These are phyloP conservation scores for Seminavis robusta DNA, from an alignment of 108 stramenopile species.

Conservation along the genomic window DNA sequence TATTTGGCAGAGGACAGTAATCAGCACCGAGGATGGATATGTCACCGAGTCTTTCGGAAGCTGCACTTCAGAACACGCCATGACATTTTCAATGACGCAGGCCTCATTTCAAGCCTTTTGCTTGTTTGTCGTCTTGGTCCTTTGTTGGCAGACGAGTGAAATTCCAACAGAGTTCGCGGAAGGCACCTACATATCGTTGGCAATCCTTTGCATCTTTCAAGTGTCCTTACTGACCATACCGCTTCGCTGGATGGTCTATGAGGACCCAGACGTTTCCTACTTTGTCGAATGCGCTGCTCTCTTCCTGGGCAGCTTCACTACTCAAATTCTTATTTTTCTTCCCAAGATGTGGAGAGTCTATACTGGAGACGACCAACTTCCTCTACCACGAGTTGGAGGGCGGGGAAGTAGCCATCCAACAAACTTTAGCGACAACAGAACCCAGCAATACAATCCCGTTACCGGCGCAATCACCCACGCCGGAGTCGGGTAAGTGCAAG, in stretches of 20 bases:
- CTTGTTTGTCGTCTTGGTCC: constrained; percentile 22
- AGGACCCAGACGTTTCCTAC: constrained; percentile 29
- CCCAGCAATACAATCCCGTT: too few species aligned
- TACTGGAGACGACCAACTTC: too few species aligned
- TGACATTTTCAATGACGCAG: too few species aligned
- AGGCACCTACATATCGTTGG: constrained; percentile 32
- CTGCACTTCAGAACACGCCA: too few species aligned
- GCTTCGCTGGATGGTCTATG: constrained; percentile 26
- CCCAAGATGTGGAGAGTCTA: constrained; percentile 28
- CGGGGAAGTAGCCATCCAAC: too few species aligned
- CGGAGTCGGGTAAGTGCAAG: too few species aligned
- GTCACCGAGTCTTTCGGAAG: constrained; percentile 18
- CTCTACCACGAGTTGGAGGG: too few species aligned
- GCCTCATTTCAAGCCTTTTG: constrained; percentile 23
- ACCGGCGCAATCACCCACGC: too few species aligned
- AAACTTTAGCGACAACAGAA: too few species aligned
- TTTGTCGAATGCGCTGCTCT: constrained; percentile 26
- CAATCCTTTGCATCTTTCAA: constrained; percentile 45
- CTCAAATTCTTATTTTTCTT: constrained; percentile 37
- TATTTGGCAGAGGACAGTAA: too few species aligned
- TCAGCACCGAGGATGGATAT: too few species aligned
- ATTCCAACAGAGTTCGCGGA: constrained; percentile 40
- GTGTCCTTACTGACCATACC: constrained; percentile 37
- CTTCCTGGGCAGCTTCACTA: constrained; percentile 21
- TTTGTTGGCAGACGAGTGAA: constrained; percentile 25